phyloP scores from a whole-genome alignment of 257 asterid species.

The Henckelia pumila region DNA sequence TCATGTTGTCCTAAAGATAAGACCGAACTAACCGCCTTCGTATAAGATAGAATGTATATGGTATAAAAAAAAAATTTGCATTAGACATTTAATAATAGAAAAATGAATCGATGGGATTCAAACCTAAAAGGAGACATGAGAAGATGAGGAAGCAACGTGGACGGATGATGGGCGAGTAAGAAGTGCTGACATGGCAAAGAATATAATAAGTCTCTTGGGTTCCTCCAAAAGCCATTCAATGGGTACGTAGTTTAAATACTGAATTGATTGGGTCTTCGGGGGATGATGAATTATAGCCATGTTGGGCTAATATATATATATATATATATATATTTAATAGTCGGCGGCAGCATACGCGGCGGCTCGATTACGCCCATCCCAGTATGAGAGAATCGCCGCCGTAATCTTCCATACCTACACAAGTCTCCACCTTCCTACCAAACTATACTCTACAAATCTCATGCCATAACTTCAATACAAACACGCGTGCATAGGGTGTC shows the following conservation, averaged over 20 bases:
- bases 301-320: too few species aligned
- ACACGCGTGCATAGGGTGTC: too few species aligned
- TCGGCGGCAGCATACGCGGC: not conserved
- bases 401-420: not conserved
- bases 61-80: too few species aligned
- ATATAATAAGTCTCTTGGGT: not conserved
- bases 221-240: not conserved
- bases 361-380: not conserved
- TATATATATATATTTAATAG: not conserved
- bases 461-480: too few species aligned
- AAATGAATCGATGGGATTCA: too few species aligned
- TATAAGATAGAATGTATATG: too few species aligned
- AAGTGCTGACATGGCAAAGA: not conserved
- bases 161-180: not conserved
- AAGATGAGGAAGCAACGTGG: not conserved
- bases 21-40: too few species aligned
- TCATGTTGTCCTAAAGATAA: too few species aligned
- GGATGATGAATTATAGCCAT: too few species aligned
- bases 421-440: not conserved
- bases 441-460: too few species aligned
- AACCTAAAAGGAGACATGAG: not conserved
- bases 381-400: not conserved
- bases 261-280: not conserved
- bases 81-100: too few species aligned
- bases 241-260: not conserved